Percentiles rank a stretch among this genome's conserved stretches.
These are phyloP conservation scores for Geotrichum carabidarum DNA, from an alignment of 1,139 yeast genomes.

Conservation along the genomic window DNA sequence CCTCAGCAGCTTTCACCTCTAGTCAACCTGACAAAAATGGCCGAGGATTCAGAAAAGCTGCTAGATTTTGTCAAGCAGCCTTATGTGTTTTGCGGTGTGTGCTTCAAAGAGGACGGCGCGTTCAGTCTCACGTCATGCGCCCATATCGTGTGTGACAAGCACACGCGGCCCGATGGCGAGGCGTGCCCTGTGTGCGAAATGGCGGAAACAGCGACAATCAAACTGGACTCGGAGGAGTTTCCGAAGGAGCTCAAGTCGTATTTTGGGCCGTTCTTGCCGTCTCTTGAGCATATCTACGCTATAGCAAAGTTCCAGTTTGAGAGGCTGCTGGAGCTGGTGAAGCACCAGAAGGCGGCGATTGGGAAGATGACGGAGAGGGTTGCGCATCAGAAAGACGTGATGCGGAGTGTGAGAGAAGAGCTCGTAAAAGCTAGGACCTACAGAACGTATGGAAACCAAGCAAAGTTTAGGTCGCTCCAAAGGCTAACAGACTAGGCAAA, in stretches of 20 bases:
- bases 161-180: background rate
- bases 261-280: constrained; percentile 14
- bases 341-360: constrained; percentile 17
- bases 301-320: constrained; percentile 20
- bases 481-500: constrained; percentile 1
- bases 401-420: constrained; percentile 21
- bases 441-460: constrained; percentile 13
- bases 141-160: constrained; percentile 16
- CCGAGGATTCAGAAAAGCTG: background rate
- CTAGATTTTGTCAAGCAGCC: constrained; percentile 7
- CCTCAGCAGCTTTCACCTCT: no score
- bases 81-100: constrained; percentile 19
- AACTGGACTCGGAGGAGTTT: constrained; percentile 6
- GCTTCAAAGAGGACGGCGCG: constrained; percentile 12
- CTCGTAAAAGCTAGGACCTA: constrained; percentile 17
- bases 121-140: constrained; percentile 19
- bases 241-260: constrained; percentile 14
- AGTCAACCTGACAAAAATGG: no score
- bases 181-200: constrained; percentile 16
- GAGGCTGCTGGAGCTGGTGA: constrained; percentile 14
- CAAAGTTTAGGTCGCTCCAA: background rate
- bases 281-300: constrained; percentile 17
- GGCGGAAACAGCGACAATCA: constrained; percentile 7
- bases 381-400: constrained; percentile 17
- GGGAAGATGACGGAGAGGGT: constrained; percentile 16